A percentile compares a stretch with the other conserved stretches of the same genome.
These are phyloP conservation scores for Ceratocystis cubensis DNA, from an alignment of 2,329 filamentous ascomycete genomes.

Conservation along the genomic window DNA sequence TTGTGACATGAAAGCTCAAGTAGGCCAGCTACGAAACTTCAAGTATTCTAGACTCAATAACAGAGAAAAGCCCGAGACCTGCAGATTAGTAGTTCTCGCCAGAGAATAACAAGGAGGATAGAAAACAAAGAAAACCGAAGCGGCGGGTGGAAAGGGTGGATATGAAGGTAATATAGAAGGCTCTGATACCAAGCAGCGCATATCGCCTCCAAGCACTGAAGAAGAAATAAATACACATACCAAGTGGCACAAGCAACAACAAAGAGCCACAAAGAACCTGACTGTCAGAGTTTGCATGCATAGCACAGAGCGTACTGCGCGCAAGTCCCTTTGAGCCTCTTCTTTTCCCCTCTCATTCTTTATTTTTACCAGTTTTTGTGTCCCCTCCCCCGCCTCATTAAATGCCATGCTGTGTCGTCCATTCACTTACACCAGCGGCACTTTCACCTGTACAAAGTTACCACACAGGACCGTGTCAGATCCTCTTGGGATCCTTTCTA, in stretches of 20 bases:
- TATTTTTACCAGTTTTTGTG: not conserved
- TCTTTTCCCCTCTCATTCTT: not conserved
- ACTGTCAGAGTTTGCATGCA: not conserved
- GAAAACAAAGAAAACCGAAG: not conserved
- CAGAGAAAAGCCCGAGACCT: not conserved
- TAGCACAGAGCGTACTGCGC: too few species aligned
- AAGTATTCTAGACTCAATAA: not conserved
- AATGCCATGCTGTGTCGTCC: not conserved
- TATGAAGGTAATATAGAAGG: not conserved
- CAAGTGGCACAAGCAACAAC: not conserved
- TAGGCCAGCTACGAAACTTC: not conserved
- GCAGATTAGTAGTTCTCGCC: not conserved
- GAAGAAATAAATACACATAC: not conserved
- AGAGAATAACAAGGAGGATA: not conserved
- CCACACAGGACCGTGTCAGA: not conserved
- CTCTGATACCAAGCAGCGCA: too few species aligned
- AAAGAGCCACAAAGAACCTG: not conserved
- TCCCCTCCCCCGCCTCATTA: not conserved
- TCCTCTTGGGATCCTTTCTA: not conserved
- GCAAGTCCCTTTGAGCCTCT: too few species aligned
- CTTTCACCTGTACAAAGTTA: not conserved
- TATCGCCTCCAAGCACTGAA: not conserved
- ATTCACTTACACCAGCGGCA: constrained; percentile 3
- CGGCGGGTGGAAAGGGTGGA: not conserved
- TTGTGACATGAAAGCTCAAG: not conserved